phyloP scores from a whole-genome alignment of 1,284 basidiomycete genomes.

The Cutaneotrichosporon cavernicola region DNA sequence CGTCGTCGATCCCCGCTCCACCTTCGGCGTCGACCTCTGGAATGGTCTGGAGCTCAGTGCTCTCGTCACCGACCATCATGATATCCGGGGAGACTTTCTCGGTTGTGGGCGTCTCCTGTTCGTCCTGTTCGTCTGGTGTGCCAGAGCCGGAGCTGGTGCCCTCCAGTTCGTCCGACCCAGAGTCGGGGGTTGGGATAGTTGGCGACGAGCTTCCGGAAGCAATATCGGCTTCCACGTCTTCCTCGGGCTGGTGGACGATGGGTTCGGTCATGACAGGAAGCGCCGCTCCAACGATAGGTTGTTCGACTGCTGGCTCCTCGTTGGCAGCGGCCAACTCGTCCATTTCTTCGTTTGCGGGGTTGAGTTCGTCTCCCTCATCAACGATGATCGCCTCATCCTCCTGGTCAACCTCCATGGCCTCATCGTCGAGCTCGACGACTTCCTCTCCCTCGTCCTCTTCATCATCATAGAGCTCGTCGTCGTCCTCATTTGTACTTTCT shows the following conservation, averaged over 20 bases:
- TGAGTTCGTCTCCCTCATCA: background rate
- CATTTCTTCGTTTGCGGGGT: background rate
- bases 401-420: background rate
- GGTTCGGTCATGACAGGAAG: background rate
- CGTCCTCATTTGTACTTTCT: slow-evolving; percentile 14
- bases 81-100: background rate
- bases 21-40: background rate
- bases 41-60: background rate
- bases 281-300: background rate
- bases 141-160: background rate
- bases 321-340: background rate
- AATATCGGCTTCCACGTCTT: background rate
- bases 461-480: background rate
- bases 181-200: background rate
- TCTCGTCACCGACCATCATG: background rate
- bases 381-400: background rate
- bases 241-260: background rate
- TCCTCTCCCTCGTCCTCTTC: slow-evolving; percentile 12
- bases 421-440: slow-evolving; percentile 9
- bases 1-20: background rate
- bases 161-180: background rate
- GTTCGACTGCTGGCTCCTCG: background rate
- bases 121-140: background rate
- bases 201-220: background rate
- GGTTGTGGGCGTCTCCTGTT: background rate